A percentile compares a stretch with the other conserved stretches of the same genome.
Conservation (phyloP, 2,329 filamentous ascomycete genomes). For the Proliferodiscus dingleyae region DNA sequence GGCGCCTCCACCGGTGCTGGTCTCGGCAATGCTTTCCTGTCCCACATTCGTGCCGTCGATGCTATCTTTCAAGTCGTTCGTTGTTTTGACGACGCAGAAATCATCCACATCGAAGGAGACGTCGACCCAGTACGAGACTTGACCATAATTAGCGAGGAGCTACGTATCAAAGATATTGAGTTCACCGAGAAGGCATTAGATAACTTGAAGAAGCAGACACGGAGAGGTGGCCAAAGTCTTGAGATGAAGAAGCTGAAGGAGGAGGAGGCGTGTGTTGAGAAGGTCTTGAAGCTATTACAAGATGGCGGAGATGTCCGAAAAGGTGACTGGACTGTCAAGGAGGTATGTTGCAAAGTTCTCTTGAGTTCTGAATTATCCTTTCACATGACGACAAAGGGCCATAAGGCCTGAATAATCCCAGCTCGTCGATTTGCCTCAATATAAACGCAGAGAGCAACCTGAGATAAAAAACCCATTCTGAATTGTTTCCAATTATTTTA, state of each 20-base stretch:
- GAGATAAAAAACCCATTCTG: constrained; percentile 62
- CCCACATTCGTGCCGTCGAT: constrained; percentile 96
- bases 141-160: constrained; percentile 93
- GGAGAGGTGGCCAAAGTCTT: constrained; percentile 86
- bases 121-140: constrained; percentile 93
- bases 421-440: constrained; percentile 92
- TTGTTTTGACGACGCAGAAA: constrained; percentile 98
- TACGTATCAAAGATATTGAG: constrained; percentile 97
- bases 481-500: constrained; percentile 19
- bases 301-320: constrained; percentile 92
- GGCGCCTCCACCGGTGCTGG: constrained; percentile 96
- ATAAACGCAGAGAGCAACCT: constrained; percentile 73
- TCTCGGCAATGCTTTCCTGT: constrained; percentile 96
- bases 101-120: constrained; percentile 98
- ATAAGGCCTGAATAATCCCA: constrained; percentile 95
- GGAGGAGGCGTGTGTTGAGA: constrained; percentile 89
- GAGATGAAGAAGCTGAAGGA: constrained; percentile 98
- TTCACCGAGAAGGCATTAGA: constrained; percentile 96
- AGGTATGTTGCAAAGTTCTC: constrained; percentile 61
- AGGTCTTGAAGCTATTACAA: constrained; percentile 77
- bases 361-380: constrained; percentile 24
- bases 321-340: constrained; percentile 83
- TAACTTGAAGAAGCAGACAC: constrained; percentile 87
- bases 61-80: constrained; percentile 96
- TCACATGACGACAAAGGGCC: constrained; percentile 98